Conservation (phyloP, 352 stramenopile species). For the Aphanomyces euteiches region DNA sequence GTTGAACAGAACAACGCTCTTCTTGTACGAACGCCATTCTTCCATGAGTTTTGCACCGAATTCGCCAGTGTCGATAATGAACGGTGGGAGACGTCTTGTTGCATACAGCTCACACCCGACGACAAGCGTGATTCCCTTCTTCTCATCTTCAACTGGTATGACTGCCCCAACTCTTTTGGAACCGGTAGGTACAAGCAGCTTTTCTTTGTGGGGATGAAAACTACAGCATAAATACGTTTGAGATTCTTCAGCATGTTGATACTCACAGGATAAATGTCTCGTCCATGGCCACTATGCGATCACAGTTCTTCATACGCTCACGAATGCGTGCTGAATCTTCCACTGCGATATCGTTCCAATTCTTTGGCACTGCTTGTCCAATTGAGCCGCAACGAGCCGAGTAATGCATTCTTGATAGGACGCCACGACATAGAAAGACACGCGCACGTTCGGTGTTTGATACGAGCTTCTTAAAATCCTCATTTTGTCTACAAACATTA, state of each 20-base stretch:
- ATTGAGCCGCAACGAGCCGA: background rate
- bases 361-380: background rate
- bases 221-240: background rate
- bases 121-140: background rate
- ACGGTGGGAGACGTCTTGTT: background rate
- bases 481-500: background rate
- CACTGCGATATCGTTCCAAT: background rate
- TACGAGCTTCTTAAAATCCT: background rate
- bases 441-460: background rate
- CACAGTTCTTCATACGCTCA: background rate
- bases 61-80: background rate
- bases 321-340: background rate
- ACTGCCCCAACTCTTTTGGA: background rate
- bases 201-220: background rate
- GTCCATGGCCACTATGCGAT: background rate
- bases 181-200: background rate
- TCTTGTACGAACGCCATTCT: background rate
- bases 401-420: background rate
- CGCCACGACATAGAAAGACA: background rate
- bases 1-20: slow-evolving; percentile 1
- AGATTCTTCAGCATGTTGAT: background rate
- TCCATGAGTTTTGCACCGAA: slow-evolving; percentile 5
- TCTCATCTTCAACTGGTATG: background rate
- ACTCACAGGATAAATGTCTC: background rate
- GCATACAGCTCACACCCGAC: slow-evolving; percentile 4